phyloP scores from a whole-genome alignment of 2,329 filamentous ascomycete species.

The Phialemonium atrogriseum region DNA sequence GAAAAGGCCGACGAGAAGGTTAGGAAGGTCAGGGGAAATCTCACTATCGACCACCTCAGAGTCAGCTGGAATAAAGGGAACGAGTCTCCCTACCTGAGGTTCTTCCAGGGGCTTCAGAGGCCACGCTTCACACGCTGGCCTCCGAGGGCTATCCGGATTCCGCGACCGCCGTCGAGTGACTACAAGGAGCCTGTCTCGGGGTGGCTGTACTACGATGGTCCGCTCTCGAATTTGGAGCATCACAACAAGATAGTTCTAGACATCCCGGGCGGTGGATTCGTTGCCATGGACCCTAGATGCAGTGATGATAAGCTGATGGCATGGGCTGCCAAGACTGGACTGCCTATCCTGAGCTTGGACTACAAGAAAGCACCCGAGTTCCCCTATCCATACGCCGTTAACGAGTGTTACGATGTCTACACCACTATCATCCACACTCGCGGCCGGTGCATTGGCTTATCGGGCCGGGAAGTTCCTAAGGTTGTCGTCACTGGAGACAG shows the following conservation, averaged over 20 bases:
- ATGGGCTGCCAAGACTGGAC: conserved; percentile 81
- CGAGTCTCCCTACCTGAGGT: conserved; percentile 67
- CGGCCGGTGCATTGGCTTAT: conserved; percentile 70
- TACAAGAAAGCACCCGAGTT: conserved; percentile 82
- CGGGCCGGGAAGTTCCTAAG: conserved; percentile 55
- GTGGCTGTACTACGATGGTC: conserved; percentile 93
- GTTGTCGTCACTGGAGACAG: conserved; percentile 73
- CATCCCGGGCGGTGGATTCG: conserved; percentile 88
- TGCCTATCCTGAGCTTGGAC: conserved; percentile 87
- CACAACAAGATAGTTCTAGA: conserved; percentile 78
- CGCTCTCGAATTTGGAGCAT: conserved; percentile 65
- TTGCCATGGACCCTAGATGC: conserved; percentile 91
- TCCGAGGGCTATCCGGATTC: conserved; percentile 76
- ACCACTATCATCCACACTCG: conserved; percentile 61
- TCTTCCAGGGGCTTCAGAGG: conserved; percentile 63
- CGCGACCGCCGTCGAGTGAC: conserved; percentile 67
- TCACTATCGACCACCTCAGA: conserved; percentile 86
- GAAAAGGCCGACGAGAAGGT: conserved; percentile 97
- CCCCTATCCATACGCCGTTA: conserved; percentile 77
- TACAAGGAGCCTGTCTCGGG: conserved; percentile 76
- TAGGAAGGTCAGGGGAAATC: conserved; percentile 72
- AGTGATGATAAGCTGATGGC: conserved; percentile 90
- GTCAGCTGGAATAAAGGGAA: conserved; percentile 94
- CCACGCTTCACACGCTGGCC: conserved; percentile 75
- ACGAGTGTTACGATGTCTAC: conserved; percentile 84